Percentiles rank a stretch among this genome's conserved stretches.
Conservation (phyloP, 345 rosid species). For the Citrus cavaleriei region DNA sequence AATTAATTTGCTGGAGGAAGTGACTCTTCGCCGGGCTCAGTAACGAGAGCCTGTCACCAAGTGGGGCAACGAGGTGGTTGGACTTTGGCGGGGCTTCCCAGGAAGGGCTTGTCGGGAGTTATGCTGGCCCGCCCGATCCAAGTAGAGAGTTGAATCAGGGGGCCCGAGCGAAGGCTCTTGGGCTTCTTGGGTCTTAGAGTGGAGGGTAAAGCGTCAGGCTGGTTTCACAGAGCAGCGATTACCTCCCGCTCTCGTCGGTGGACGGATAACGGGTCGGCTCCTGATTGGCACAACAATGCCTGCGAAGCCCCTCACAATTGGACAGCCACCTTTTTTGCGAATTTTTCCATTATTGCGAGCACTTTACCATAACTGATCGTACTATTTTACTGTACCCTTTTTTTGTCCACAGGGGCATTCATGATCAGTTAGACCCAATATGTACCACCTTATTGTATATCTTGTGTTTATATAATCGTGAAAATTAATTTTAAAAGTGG, state of each 20-base stretch:
- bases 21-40: fast-evolving
- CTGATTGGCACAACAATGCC: background rate
- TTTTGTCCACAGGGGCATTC: no score
- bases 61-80: background rate
- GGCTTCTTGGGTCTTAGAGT: background rate
- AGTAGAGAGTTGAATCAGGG: slow-evolving; percentile 9
- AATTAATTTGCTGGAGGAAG: background rate
- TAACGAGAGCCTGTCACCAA: background rate
- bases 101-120: background rate
- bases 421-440: no score
- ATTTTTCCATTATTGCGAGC: background rate
- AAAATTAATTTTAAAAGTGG: no score
- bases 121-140: background rate
- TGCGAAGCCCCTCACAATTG: background rate
- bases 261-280: background rate
- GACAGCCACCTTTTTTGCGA: background rate
- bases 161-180: slow-evolving; percentile 16
- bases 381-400: no score
- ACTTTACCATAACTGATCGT: no score
- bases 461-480: no score
- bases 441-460: no score
- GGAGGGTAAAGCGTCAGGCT: slow-evolving; percentile 45
- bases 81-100: background rate
- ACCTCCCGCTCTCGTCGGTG: slow-evolving; percentile 27
- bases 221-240: slow-evolving; percentile 43